Percentiles rank a stretch among this genome's conserved stretches.
These are phyloP conservation scores for Colletotrichum simmondsii DNA, from an alignment of 2,329 filamentous ascomycete species.

Conservation along the genomic window DNA sequence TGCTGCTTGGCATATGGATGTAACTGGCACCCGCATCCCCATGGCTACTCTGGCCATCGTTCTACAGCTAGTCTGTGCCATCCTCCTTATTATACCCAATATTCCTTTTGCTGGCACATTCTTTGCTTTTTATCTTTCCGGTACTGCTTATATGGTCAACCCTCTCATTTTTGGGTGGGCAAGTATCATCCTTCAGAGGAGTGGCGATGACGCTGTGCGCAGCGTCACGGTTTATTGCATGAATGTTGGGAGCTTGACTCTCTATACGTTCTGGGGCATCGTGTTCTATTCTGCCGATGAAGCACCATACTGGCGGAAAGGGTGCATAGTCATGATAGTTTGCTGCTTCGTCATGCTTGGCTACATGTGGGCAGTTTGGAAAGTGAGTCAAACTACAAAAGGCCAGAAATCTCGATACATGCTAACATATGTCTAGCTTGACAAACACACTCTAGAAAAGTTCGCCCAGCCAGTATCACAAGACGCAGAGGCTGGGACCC, in stretches of 20 bases:
- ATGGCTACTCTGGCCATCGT: slow-evolving; percentile 45
- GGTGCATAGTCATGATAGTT: slow-evolving; percentile 47
- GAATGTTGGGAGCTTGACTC: slow-evolving; percentile 48
- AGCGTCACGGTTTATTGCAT: slow-evolving; percentile 50
- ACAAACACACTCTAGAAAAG: neutral
- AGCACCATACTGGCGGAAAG: slow-evolving; percentile 49
- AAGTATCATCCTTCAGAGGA: slow-evolving; percentile 47
- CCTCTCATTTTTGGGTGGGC: slow-evolving; percentile 52
- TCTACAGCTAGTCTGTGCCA: slow-evolving; percentile 45
- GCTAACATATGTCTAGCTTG: neutral
- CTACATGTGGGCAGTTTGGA: slow-evolving; percentile 30
- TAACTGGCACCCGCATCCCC: slow-evolving; percentile 45
- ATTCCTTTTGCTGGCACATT: slow-evolving; percentile 40
- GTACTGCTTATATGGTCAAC: slow-evolving; percentile 51
- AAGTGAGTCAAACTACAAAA: neutral
- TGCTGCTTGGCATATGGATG: slow-evolving; percentile 49
- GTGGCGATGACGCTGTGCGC: slow-evolving; percentile 49
- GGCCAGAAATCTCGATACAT: too few relatives aligned
- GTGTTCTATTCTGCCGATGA: slow-evolving; percentile 47
- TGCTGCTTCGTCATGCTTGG: slow-evolving; percentile 31
- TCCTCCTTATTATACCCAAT: slow-evolving; percentile 45
- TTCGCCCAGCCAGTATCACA: neutral
- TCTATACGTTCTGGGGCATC: slow-evolving; percentile 53
- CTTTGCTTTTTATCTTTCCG: slow-evolving; percentile 48
- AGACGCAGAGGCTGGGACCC: neutral